Conservation (phyloP, 1,284 basidiomycete genomes). For the Ceratobasidium sp. region DNA sequence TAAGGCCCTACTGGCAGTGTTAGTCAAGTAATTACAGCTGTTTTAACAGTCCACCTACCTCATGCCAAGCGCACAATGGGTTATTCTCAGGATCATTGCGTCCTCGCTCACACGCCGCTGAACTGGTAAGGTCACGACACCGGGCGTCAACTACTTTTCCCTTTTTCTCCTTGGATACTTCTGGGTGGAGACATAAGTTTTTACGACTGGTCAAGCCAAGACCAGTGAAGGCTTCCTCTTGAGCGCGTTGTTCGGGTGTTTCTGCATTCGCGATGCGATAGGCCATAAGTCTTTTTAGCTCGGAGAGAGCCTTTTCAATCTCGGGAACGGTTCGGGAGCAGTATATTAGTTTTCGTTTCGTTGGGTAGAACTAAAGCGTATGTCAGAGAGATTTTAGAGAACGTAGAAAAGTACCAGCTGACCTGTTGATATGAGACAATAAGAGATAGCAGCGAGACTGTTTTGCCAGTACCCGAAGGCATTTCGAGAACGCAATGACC, state of each 20-base stretch:
- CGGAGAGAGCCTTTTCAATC: conserved; percentile 98
- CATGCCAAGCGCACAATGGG: conserved; percentile 94
- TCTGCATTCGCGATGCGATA: conserved; percentile 77
- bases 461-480: conserved; percentile 99
- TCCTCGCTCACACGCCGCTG: conserved; percentile 86
- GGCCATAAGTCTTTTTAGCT: conserved; percentile 93
- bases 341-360: conserved; percentile 94
- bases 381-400: neutral
- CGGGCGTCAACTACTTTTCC: conserved; percentile 97
- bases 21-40: conserved; percentile 13
- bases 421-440: conserved; percentile 99
- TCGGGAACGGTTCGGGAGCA: conserved; percentile 99
- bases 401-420: conserved; percentile 13
- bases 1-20: conserved; percentile 65
- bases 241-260: conserved; percentile 76
- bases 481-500: conserved; percentile 99
- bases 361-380: conserved; percentile 81
- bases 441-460: conserved; percentile 93
- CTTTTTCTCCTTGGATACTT: conserved; percentile 97
- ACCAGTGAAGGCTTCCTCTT: conserved; percentile 87
- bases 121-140: conserved; percentile 94
- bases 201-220: conserved; percentile 95
- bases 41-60: conserved; percentile 65
- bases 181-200: conserved; percentile 96
- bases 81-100: conserved; percentile 90